phyloP scores from a whole-genome alignment of 1,284 basidiomycete genomes.

The Ceratobasidium sp. region DNA sequence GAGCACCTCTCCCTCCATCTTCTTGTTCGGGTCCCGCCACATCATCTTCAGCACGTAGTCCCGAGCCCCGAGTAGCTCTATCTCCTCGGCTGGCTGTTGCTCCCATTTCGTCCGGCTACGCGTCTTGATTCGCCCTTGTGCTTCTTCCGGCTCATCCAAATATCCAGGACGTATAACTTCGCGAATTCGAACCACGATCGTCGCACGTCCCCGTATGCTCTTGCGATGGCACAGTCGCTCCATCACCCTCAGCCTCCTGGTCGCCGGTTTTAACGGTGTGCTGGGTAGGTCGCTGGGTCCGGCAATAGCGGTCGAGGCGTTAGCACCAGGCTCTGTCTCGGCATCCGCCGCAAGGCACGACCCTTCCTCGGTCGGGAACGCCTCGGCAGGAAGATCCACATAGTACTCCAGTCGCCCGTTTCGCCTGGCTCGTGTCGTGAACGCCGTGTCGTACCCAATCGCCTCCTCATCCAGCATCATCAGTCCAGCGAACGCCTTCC shows the following conservation, averaged over 20 bases:
- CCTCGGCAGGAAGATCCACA: conserved; percentile 21
- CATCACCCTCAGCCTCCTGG: conserved; percentile 17
- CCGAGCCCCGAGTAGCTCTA: conserved; percentile 10
- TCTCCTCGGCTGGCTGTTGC: neutral
- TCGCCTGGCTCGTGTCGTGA: neutral
- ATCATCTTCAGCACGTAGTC: conserved; percentile 18
- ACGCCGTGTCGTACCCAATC: conserved; percentile 13
- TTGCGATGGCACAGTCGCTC: conserved; percentile 30
- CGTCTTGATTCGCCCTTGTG: too few relatives aligned
- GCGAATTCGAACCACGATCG: too few relatives aligned
- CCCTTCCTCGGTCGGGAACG: neutral
- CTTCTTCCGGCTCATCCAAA: too few relatives aligned
- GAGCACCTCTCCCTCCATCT: too few relatives aligned
- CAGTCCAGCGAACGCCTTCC: too few relatives aligned
- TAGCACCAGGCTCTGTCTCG: neutral
- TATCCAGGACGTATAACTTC: too few relatives aligned
- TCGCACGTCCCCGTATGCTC: conserved; percentile 21
- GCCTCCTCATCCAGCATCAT: neutral
- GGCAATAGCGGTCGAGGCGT: neutral
- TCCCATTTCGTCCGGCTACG: neutral
- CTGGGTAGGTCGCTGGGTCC: neutral
- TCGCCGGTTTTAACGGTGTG: neutral
- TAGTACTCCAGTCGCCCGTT: too few relatives aligned
- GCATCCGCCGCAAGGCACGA: too few relatives aligned
- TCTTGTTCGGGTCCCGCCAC: too few relatives aligned